Conservation (phyloP, 148 eudicot species). For the Rhododendron mucronatum region DNA sequence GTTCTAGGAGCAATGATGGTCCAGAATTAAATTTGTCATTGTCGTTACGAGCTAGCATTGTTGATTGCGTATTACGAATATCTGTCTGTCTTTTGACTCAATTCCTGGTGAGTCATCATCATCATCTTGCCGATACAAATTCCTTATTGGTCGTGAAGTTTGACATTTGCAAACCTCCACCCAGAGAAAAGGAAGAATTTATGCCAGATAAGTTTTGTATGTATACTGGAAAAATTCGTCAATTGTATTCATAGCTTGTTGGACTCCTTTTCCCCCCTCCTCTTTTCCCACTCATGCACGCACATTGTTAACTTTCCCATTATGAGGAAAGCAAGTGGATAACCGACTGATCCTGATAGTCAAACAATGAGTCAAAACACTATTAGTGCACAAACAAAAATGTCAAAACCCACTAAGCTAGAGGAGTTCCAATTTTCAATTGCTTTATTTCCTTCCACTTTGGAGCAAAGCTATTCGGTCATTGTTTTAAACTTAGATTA, state of each 20-base stretch:
- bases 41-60: not conserved
- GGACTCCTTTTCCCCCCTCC: not conserved
- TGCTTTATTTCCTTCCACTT: slow-evolving; percentile 12
- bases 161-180: slow-evolving; percentile 7
- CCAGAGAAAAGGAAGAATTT: not conserved
- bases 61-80: not conserved
- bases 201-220: not conserved
- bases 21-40: not conserved
- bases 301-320: not conserved
- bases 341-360: slow-evolving; percentile 13
- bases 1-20: not conserved
- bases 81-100: slow-evolving; percentile 3
- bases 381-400: slow-evolving; percentile 5
- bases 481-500: not conserved
- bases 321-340: not conserved
- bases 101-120: slow-evolving; percentile 4
- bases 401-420: not conserved
- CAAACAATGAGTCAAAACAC: slow-evolving; percentile 10
- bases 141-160: not conserved
- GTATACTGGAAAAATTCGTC: not conserved
- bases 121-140: slow-evolving; percentile 1
- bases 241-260: slow-evolving; percentile 7
- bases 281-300: not conserved
- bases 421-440: slow-evolving; percentile 4
- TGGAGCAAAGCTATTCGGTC: slow-evolving; percentile 7